Conservation (phyloP, 2,329 filamentous ascomycete genomes). For the Fonsecaea multimorphosa region DNA sequence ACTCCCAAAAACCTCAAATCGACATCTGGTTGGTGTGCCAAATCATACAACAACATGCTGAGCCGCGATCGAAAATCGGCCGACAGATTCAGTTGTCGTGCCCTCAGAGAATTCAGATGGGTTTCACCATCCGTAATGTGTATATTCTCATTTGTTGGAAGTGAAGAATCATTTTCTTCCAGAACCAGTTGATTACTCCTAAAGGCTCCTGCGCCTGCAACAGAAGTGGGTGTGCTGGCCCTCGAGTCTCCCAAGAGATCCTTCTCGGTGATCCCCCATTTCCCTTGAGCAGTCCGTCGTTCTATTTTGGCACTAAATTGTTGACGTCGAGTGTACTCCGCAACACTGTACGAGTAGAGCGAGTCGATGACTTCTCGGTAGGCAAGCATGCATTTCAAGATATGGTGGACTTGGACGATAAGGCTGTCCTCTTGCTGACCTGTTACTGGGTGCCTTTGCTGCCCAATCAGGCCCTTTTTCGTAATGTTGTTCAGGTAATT, state of each 20-base stretch:
- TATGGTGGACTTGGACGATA: constrained; percentile 87
- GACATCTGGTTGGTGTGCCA: constrained; percentile 90
- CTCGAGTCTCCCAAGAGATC: constrained; percentile 48
- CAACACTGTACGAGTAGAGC: constrained; percentile 91
- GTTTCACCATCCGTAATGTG: constrained; percentile 55
- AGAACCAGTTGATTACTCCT: constrained; percentile 21
- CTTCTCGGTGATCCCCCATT: constrained; percentile 68
- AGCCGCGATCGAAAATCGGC: constrained; percentile 77
- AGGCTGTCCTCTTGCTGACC: constrained; percentile 75
- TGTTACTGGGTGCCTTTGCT: constrained; percentile 55
- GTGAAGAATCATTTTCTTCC: constrained; percentile 36
- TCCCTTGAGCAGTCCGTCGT: constrained; percentile 66
- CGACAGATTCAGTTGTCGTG: constrained; percentile 73
- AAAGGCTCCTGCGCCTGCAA: constrained; percentile 15
- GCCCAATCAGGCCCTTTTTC: constrained; percentile 90
- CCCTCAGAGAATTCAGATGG: constrained; percentile 76
- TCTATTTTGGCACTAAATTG: constrained; percentile 78
- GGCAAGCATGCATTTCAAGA: constrained; percentile 89
- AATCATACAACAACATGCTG: constrained; percentile 82
- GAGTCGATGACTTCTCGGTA: constrained; percentile 95
- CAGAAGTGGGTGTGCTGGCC: constrained; percentile 39
- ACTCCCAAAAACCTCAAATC: constrained; percentile 96
- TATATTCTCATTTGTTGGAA: constrained; percentile 19
- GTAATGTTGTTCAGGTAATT: constrained; percentile 93
- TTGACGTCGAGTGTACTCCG: constrained; percentile 90